Evolutionary conservation across 805 yeast species (phyloP).

Genomic region (Saccharomycopsis selenospora): DNA sequence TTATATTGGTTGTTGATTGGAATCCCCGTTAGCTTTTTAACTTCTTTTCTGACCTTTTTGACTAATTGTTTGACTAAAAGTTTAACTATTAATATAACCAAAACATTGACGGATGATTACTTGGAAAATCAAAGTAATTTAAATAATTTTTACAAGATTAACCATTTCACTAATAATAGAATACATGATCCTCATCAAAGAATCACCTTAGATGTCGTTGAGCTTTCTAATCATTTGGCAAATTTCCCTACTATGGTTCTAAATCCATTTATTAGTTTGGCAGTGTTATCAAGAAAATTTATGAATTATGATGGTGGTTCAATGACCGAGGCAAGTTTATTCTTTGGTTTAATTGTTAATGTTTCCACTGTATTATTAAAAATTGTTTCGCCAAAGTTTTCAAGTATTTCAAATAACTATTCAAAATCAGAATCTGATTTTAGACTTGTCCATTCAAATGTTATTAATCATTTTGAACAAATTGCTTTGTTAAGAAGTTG

Average conservation of each 20-base stretch:
- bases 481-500: conserved; percentile 83
- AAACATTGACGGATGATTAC: conserved; percentile 58
- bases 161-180: conserved; percentile 48
- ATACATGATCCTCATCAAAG: conserved; percentile 77
- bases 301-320: conserved; percentile 51
- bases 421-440: conserved; percentile 81
- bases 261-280: conserved; percentile 26
- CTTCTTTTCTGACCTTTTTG: conserved; percentile 58
- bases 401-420: conserved; percentile 65
- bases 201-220: conserved; percentile 70
- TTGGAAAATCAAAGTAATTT: conserved; percentile 46
- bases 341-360: conserved; percentile 75
- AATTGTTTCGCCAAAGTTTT: conserved; percentile 84
- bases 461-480: conserved; percentile 76
- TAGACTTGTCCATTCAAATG: conserved; percentile 73
- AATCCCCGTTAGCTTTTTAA: conserved; percentile 75
- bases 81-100: conserved; percentile 59
- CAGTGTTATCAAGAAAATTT: conserved; percentile 13
- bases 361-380: conserved; percentile 66
- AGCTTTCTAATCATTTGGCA: conserved; percentile 65
- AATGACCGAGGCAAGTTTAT: conserved; percentile 69
- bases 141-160: conserved; percentile 67
- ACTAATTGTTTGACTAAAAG: conserved; percentile 49
- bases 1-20: conserved; percentile 79
- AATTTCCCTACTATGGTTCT: conserved; percentile 74